Base-by-base conservation (phyloP, 768 basidiomycete genomes). In the Suillus brevipes region DNA sequence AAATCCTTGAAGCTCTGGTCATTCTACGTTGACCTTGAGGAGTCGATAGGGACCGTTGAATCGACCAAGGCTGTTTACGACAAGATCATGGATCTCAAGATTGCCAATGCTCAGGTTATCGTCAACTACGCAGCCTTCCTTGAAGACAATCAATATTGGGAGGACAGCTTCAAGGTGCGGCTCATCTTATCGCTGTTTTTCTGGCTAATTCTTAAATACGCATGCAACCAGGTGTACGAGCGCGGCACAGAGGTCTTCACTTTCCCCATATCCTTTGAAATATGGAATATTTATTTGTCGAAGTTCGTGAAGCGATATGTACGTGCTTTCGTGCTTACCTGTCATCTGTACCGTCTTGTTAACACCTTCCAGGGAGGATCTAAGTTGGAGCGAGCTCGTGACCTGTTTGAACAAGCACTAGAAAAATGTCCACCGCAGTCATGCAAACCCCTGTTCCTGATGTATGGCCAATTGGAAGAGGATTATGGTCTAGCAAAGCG, bases 1-100 rank as follows among this genome's bases (percentile, higher is more conserved):
- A 99, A 99, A 74, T 97, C 95, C 0, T 80, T 99, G 64, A 99
- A 99, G 76, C 85, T 99, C 1, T 99, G 97, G 97, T 97, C 96
- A 0, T 99, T 97, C 81, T 98, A 97, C 73, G 91, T 97, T 69
- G 97, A 99, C 72, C 84, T 99, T 20, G 96, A 99, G 76, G 97
- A 99, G 75, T 96, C 95, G 0, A 94, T 99, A 71, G 96, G 97
- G 1, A 89, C 94, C 0, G 91, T 97, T 20, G 95, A 97, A 64
- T 91, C 90, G 0, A 84, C 97, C 2, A 98, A 99, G 76, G 85
- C 84, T 0, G 94, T 96, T 2, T 99, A 99, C 73, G 96, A 99
- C 81, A 94, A 93, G 78, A 97, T 99, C 62, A 81, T 99, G 71
- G 95, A 98, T 67, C 83, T 99, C 67, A 90, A 95, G 61, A 99